Percentiles rank a stretch among this genome's conserved stretches.
Conservation (phyloP, 1,284 basidiomycete species). For the Malassezia equina region DNA sequence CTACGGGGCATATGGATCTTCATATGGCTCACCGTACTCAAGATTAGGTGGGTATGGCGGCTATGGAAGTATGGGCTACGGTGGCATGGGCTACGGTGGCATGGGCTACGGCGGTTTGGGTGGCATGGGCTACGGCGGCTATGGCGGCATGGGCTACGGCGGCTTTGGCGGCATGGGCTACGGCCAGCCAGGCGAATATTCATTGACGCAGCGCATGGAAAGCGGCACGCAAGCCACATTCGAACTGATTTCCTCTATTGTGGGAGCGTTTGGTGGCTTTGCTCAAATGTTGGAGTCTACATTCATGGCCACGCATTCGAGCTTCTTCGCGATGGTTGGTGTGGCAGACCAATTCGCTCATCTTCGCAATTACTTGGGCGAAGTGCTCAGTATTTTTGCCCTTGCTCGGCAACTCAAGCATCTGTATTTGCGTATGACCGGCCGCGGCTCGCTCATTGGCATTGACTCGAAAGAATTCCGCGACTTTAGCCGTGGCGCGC, state of each 20-base stretch:
- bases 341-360: conserved; percentile 90
- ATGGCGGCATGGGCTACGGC: conserved; percentile 23
- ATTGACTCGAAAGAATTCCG: conserved; percentile 40
- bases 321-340: conserved; percentile 97
- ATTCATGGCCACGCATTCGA: conserved; percentile 96
- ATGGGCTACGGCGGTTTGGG: conserved; percentile 27
- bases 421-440: conserved; percentile 31
- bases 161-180: conserved; percentile 35
- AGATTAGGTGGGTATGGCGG: conserved; percentile 30
- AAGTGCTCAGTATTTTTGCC: conserved; percentile 78
- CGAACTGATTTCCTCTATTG: conserved; percentile 81
- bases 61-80: conserved; percentile 24
- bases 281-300: conserved; percentile 96
- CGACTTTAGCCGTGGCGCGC: conserved; percentile 34
- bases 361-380: conserved; percentile 80
- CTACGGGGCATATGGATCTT: conserved; percentile 26
- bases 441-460: conserved; percentile 31
- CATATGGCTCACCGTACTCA: conserved; percentile 41
- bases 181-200: conserved; percentile 45
- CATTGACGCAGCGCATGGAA: conserved; percentile 77
- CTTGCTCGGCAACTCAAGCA: conserved; percentile 68
- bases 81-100: conserved; percentile 37
- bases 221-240: conserved; percentile 84
- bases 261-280: conserved; percentile 88
- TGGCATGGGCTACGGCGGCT: conserved; percentile 27